Evolutionary conservation across 805 yeast species (phyloP), one percentile per base, ranked within the genome.

Genomic region (Ogataea wickerhamii): DNA sequence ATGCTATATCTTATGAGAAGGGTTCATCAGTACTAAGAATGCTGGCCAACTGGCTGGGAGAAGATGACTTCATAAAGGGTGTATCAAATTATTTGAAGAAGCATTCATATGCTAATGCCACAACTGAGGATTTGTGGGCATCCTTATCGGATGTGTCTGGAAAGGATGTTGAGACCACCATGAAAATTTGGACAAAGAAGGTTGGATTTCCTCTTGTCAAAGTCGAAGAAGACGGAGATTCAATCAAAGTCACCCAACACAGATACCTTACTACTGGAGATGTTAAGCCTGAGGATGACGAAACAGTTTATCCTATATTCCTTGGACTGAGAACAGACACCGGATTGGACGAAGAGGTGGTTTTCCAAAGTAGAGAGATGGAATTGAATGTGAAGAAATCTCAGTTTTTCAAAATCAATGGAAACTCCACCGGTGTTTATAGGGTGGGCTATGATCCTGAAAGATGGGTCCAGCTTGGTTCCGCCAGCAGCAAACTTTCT

Each of bases 21-120:
- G 95, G 95, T 37, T 82, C 88, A 4, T 78, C 91, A 19, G 73
- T 82, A 12, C 74, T 86, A 45, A 71, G 80, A 58, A 86, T 86
- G 95, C 67, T 85, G 39, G 78, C 89, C 28, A 74, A 73, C 47
- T 78, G 76, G 68, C 62, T 87, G 38, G 89, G 93, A 34, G 78
- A 72, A 44, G 87, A 80, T 12, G 64, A 60, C 6, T 87, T 86
- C 61, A 70, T 86, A 47, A 71, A 73, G 51, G 95, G 95, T 52
- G 87, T 87, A 34, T 75, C 87, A 26, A 57, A 66, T 40, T 86
- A 86, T 60, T 73, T 86, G 60, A 70, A 77, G 43, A 67, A 68
- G 27, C 79, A 82, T 63, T 66, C 76, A 52, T 86, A 67, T 53
- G 73, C 77, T 35, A 86, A 87, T 65, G 87, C 94, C 28, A 76